Evolutionary conservation across 2,329 filamentous ascomycete genomes (phyloP), one percentile per base, ranked within the genome.

Genomic region (Waltergamsia citrina): DNA sequence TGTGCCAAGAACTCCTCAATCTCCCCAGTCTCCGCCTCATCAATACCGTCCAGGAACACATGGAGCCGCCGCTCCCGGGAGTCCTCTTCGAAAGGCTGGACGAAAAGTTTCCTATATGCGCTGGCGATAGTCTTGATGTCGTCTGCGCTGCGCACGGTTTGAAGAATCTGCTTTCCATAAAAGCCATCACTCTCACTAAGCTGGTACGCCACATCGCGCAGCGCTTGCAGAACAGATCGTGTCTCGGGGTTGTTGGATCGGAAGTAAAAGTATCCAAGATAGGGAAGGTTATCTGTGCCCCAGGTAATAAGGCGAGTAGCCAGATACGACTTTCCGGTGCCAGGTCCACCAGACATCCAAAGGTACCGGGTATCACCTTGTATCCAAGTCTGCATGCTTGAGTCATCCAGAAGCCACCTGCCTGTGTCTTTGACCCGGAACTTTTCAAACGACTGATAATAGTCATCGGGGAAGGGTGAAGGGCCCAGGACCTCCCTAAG

Each of bases 231-330:
- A 7, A 67, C 53, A 5, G 61, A 65, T 27, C 62, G 48, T 0
- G 63, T 65, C 23, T 64, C 54, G 1, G 63, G 61, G 34, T 64
- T 62, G 38, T 64, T 63, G 33, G 65, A 59, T 18, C 63, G 58
- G 45, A 68, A 67, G 45, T 65, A 69, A 35, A 67, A 67, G 45
- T 66, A 69, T 1, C 51, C 65, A 3, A 51, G 28, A 8, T 53
- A 57, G 1, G 48, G 49, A n/a, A 52, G 47, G 18, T 53, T 50
- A n/a, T 54, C 51, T 4, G 42, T 46, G n/a, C 43, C 48, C 55
- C 48, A 67, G 2, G 54, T 42, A n/a, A 69, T 57, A 6, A 68
- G 49, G n/a, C 53, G 55, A 1, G 63, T 54, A 3, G 61, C 55
- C 2, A 69, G 40, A 36, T 57, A 68, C 0, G 61, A 65, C 42